Base-by-base conservation (phyloP, 495 filamentous ascomycete genomes). In the Tuber borchii region DNA sequence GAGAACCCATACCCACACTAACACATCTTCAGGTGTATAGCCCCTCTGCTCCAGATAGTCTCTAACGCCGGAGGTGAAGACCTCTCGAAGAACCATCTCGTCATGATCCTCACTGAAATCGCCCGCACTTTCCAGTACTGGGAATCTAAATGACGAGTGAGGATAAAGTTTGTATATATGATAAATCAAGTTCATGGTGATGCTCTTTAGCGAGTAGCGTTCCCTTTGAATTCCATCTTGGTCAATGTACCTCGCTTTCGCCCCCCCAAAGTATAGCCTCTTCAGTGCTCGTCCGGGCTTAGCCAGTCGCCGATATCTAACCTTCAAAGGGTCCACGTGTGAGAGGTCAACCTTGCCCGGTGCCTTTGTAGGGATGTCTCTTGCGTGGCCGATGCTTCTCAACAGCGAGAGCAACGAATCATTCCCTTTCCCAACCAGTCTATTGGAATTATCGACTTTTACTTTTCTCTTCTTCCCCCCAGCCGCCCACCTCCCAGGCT, bases 1-100 rank as follows among this genome's bases (percentile, higher is more conserved):
- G 73, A 91, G 76, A 22, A 91, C 84, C 88, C 88, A 90, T 9
- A 86, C 85, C 90, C 90, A 91, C 10, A 83, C 76, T 74, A 87
- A 83, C 40, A 91, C 85, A 83, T 91, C 88, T n/a, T 83, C 78
- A 4, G 84, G 73, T 42, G 76, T 80, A 76, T 86, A 89, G 6
- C 86, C 85, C 46, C 84, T 83, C 10, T 51, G 45, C 7, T 56
- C 74, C 3, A 91, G 82, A 42, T 84, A 87, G 0, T 69, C 74
- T 43, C 82, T 16, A 17, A 75, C 80, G 17, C 82, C 74, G 0
- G 74, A 16, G 71, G 82, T 77, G 48, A 89, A 88, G 22, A 87
- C 83, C 17, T 81, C 69, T 43, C 76, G 73, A 14, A 88, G 69
- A 31, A 83, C 83, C 40, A 22, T 74, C 44, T 85, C 79, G 70